Base-by-base conservation (phyloP, 1,284 basidiomycete species). In the Microbotryomycetes sp. region DNA sequence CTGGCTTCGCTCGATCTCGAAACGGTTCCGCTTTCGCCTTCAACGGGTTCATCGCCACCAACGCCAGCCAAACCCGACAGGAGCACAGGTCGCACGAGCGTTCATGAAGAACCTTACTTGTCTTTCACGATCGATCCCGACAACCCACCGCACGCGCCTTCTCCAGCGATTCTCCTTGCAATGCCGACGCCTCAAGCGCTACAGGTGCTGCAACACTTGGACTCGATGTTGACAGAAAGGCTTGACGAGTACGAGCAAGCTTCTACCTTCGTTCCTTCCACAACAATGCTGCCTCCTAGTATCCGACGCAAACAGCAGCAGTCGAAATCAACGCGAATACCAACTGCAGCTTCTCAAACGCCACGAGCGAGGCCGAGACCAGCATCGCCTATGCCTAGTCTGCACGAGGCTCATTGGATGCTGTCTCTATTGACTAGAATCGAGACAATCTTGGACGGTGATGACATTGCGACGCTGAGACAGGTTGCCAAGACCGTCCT, bases 161-260 rank as follows among this genome's bases (percentile, higher is more conserved):
- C 60, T 2, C 68, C 65, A 1, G 15, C 50, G 1, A 54, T 67
- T 2, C 16, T 67, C 46, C 45, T 58, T 28, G 32, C 61, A 23
- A 58, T 69, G 19, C 54, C 62, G 3, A 23, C 49, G 2, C 59
- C 63, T 6, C 55, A 59, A 5, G 29, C 86, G 14, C 73, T 88
- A n/a, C 86, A 87, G 72, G 79, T 90, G 49, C 75, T 90, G 56
- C 86, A 86, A 82, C 89, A 88, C 73, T 88, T 89, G 72, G 80
- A 82, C n/a, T 81, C 87, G 67, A 90, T 88, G 88, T 84, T 88
- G 65, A 83, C 82, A 65, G 68, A 81, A 19, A 80, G 86, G 62
- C 71, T 87, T 12, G 80, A 83, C 52, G 74, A 79, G 59, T 77
- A 78, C 29, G 74, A 59, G 15, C 26, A 57, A 19, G 42, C 19